Evolutionary conservation across 75 land plant species (phyloP), one percentile per base, ranked within the genome.

Genomic region (Picea glauca): DNA sequence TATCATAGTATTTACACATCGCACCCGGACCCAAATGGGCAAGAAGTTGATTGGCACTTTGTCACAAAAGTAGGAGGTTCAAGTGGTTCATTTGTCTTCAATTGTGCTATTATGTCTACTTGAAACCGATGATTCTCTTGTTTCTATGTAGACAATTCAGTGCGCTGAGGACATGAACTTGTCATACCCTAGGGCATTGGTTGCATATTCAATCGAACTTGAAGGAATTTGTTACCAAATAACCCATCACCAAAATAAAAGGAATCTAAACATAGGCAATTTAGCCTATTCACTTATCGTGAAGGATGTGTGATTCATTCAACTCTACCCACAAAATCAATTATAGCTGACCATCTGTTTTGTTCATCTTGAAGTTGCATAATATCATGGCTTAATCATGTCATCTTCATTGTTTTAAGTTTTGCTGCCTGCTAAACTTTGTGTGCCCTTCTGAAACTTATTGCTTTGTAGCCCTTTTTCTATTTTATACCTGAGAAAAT

Each of bases 61-160:
- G 72, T 40, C 21, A 18, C 43, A 68, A 68, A 9, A 68, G 21
- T 68, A 40, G 72, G 46, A 68, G 72, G 72, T 6, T 18, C 72
- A 35, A 43, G 35, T 68, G 72, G 72, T 40, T 43, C 72, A 18
- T 68, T 68, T 68, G 72, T 68, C 50, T 68, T 68, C 46, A 68
- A 68, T 68, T 68, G 72, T 38, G 72, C 72, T 68, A 68, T 68
- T 18, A 68, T 68, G 72, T 68, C 72, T 33, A 35, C 72, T 68
- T 68, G 72, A 68, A 33, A 68, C 43, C 50, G 40, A 17, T 68
- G 18, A 18, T 7, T 35, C 35, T n/a, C 2, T 0, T 68, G n/a
- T 67, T 35, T 67, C 72, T 33, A 67, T 67, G 21, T 68, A 35
- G 35, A 20, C 72, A 35, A 66, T 67, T 67, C 14, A 35, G 17